Base-by-base conservation (phyloP, 2,329 filamentous ascomycete genomes). In the Colletotrichum lupini region DNA sequence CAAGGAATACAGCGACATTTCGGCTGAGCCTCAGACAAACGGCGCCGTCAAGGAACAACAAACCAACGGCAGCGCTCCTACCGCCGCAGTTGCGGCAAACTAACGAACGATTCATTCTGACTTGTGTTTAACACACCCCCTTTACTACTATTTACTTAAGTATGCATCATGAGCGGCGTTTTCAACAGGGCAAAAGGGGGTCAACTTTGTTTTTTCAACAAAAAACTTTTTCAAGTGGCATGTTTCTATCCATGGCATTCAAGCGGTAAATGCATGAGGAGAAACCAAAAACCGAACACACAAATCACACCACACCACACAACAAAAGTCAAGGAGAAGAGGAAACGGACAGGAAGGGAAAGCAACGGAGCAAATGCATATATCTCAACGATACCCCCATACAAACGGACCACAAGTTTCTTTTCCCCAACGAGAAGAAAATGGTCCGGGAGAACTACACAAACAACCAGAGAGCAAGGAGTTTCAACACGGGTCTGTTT, bases 1-100 rank as follows among this genome's bases (percentile, higher is more conserved):
- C n/a, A 84, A 90, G 58, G 89, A 76, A 28, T 75, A 92, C 74
- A 84, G 95, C 62, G 89, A 94, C 75, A 80, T 76, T 67, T 76
- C 78, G 12, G 75, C 77, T 42, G 72, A 77, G 74, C 68, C 77
- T 67, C 78, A 81, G 66, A 73, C 75, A 32, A 72, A 72, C 37
- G 65, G 62, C 2, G 42, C 73, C 63, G 62, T 67, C 22, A 62
- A 46, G 35, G 68, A 76, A 42, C 68, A 76, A 77, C 78, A 72
- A 14, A 57, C 58, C 53, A 74, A 68, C 59, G 67, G 71, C 68
- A 67, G 72, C 61, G 75, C 70, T 56, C 61, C 74, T 60, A 72
- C 68, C 63, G 62, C 70, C 63, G 62, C 70, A 42, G 68, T 57
- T 32, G 11, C 67, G 30, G 67, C 75, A n/a, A 67, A 61, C 67